Conservation (phyloP, 2,329 filamentous ascomycete genomes). For the Curvularia hawaiiensis region DNA sequence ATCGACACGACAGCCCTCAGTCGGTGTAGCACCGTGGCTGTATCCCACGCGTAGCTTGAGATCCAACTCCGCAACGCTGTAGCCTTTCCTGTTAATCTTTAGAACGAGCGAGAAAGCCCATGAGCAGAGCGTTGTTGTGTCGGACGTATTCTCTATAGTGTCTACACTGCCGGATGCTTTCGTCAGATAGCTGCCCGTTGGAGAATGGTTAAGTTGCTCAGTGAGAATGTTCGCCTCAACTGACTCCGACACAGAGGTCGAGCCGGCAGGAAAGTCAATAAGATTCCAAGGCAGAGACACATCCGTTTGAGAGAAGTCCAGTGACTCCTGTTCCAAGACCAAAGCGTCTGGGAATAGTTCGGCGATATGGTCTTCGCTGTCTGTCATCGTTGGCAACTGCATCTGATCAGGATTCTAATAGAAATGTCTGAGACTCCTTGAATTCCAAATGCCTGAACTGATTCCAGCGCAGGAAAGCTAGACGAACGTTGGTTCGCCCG, state of each 20-base stretch:
- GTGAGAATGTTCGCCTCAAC: background rate
- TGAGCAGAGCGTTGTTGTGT: conserved; percentile 26
- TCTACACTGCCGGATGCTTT: conserved; percentile 8
- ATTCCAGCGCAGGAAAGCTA: background rate
- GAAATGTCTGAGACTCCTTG: background rate
- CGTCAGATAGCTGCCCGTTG: conserved; percentile 1
- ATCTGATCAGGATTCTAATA: background rate
- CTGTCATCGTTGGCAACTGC: background rate
- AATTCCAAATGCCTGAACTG: background rate
- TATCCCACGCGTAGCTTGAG: conserved; percentile 24
- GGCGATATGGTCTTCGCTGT: background rate
- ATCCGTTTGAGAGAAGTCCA: background rate
- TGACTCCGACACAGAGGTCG: background rate
- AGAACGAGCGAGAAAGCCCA: conserved; percentile 24
- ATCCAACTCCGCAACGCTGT: conserved; percentile 19
- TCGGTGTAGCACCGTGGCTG: conserved; percentile 11
- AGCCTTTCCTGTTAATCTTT: conserved; percentile 20
- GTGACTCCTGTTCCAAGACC: background rate
- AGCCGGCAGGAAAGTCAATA: background rate
- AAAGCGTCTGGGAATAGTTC: background rate
- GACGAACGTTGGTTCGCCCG: too few species aligned
- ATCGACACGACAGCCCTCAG: conserved; percentile 21
- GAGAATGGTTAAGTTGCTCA: background rate
- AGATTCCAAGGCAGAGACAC: background rate
- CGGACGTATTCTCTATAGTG: conserved; percentile 10